Base-by-base conservation (phyloP, 768 basidiomycete species). In the Collybia sordida region DNA sequence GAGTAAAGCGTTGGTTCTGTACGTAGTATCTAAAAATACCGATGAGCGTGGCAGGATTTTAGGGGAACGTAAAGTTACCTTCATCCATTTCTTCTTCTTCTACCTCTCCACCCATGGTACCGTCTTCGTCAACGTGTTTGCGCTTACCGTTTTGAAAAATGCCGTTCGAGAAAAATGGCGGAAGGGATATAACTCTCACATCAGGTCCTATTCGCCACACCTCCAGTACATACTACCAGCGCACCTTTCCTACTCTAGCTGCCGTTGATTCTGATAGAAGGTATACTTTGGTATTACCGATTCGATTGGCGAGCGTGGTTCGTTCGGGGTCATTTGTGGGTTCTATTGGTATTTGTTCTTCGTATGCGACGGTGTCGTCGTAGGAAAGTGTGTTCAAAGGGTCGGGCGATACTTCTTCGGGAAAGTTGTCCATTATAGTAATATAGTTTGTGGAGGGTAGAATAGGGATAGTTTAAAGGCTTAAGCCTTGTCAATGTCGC, bases 271-370 rank as follows among this genome's bases (percentile, higher is more conserved):
- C 90, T 45, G 85, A 77, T 54, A 90, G 78, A 23, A 91, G 66
- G 68, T 92, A 93, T n/a, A 91, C 80, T 66, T 87, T 90, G 42
- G 78, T 77, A 43, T 59, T 79, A 41, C 88, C 79, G 38, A 91
- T 90, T n/a, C 90, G 80, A 51, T 80, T 74, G 14, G 81, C 84
- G 25, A 90, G 72, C 17, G 72, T 75, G 27, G 67, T 59, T 27
- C 64, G 59, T 41, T 62, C 65, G 27, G 65, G 59, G 22, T 58
- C 61, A 18, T 62, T 64, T 6, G 65, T 50, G 11, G 56, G 54
- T 19, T 67, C 57, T 6, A 71, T 64, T 14, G 77, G 70, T 12
- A 77, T 49, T 61, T 85, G 82, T 49, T 80, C 80, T 56, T 86
- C 85, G 53, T 85, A 82, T 0, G 78, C 70, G 6, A 77, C 60